A percentile compares a stretch with the other conserved stretches of the same genome.
Evolutionary conservation across 139 green algal genomes (phyloP).

Genomic region (Micractinium conductrix): DNA sequence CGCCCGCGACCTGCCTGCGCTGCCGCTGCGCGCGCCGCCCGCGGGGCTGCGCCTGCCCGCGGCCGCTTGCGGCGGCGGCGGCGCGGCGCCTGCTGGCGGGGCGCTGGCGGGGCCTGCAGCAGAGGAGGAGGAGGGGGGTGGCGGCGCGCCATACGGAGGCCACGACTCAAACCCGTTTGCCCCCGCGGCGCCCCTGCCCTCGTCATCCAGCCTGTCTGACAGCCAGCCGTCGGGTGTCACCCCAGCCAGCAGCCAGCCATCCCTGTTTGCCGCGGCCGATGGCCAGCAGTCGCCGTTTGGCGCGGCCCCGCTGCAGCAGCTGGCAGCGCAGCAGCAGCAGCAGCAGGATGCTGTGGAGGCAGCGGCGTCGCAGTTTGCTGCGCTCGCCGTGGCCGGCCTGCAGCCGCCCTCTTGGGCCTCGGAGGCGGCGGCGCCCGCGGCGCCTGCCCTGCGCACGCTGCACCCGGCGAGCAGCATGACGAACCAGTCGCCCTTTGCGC

Average conservation of each 20-base stretch:
- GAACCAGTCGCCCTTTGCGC: conserved; percentile 18
- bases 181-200: neutral
- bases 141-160: neutral
- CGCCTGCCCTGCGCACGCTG: neutral
- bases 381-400: neutral
- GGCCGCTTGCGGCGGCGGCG: neutral
- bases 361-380: neutral
- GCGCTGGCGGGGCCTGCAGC: neutral
- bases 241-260: neutral
- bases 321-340: neutral
- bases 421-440: neutral
- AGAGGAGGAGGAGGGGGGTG: neutral
- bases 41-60: neutral
- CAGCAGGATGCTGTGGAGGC: neutral
- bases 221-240: neutral
- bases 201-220: neutral
- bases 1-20: neutral
- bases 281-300: neutral
- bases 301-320: neutral
- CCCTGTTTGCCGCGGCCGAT: neutral
- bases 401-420: no score
- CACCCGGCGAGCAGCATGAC: conserved; percentile 19
- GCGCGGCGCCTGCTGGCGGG: neutral
- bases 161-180: neutral
- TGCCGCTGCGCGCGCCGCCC: neutral